These are phyloP conservation scores for Dimocarpus longan DNA, from an alignment of 345 rosid genomes.

Conservation along the genomic window DNA sequence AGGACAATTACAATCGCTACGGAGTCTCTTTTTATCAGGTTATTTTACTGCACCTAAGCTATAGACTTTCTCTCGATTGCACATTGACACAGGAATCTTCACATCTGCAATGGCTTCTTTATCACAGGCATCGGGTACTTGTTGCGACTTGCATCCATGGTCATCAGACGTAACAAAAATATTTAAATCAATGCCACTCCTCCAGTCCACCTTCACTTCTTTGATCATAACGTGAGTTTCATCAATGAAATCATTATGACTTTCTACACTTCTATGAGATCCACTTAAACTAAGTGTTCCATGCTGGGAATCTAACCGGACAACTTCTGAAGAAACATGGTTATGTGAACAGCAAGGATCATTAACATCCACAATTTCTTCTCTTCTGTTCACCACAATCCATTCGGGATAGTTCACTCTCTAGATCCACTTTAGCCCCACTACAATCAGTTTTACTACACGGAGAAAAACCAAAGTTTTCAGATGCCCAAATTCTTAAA, in stretches of 20 bases:
- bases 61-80: constrained; percentile 24
- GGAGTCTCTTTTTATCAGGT: constrained; percentile 18
- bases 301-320: constrained; percentile 33
- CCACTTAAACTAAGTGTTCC: constrained; percentile 11
- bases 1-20: constrained; percentile 18
- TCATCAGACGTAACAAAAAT: constrained; percentile 34
- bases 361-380: constrained; percentile 30
- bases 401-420: constrained; percentile 11
- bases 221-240: constrained; percentile 28
- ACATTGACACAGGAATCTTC: constrained; percentile 17
- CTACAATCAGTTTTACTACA: constrained; percentile 21
- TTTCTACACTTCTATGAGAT: constrained; percentile 8
- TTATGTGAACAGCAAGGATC: constrained; percentile 38
- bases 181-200: constrained; percentile 38
- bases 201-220: constrained; percentile 43
- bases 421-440: constrained; percentile 23
- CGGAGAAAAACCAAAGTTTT: constrained; percentile 26
- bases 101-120: constrained; percentile 37
- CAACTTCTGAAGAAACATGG: constrained; percentile 50
- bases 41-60: constrained; percentile 26
- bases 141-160: constrained; percentile 37
- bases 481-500: constrained; percentile 49
- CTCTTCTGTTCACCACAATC: constrained; percentile 29
- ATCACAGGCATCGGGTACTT: constrained; percentile 34
- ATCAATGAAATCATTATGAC: constrained; percentile 22